Conservation (phyloP, 2,329 filamentous ascomycete species). For the Phialophora tarda region DNA sequence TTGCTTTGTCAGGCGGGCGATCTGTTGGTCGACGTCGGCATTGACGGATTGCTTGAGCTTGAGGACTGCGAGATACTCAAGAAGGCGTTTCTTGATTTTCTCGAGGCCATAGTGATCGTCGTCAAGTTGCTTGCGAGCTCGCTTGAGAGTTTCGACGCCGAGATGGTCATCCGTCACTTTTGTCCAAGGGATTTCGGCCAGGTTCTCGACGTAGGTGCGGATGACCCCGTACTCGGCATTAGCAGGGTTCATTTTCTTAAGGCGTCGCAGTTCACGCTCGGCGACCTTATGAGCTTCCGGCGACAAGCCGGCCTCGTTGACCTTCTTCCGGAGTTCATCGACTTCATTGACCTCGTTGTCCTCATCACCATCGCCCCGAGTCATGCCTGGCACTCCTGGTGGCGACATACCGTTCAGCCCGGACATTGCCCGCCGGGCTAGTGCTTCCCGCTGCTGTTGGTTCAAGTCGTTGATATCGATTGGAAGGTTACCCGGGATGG, state of each 20-base stretch:
- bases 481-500: constrained; percentile 64
- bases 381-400: constrained; percentile 53
- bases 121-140: constrained; percentile 87
- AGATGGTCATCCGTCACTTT: constrained; percentile 83
- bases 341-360: constrained; percentile 88
- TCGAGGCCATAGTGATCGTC: constrained; percentile 96
- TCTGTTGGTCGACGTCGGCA: constrained; percentile 77
- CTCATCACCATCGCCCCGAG: constrained; percentile 59
- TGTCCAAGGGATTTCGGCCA: constrained; percentile 93
- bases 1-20: constrained; percentile 60
- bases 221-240: constrained; percentile 96
- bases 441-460: constrained; percentile 53
- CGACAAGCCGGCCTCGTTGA: constrained; percentile 79
- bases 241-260: constrained; percentile 94
- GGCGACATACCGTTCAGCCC: constrained; percentile 50
- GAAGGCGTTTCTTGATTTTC: constrained; percentile 92
- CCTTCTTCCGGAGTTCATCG: constrained; percentile 85
- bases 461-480: constrained; percentile 61
- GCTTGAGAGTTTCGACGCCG: constrained; percentile 75
- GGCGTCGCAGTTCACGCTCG: constrained; percentile 81
- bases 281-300: constrained; percentile 89
- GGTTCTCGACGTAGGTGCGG: constrained; percentile 88
- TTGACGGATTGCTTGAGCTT: constrained; percentile 93
- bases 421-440: constrained; percentile 52
- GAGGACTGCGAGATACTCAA: constrained; percentile 96